These are phyloP conservation scores for Andrographis paniculata DNA, from an alignment of 305 asterid species.

Conservation along the genomic window DNA sequence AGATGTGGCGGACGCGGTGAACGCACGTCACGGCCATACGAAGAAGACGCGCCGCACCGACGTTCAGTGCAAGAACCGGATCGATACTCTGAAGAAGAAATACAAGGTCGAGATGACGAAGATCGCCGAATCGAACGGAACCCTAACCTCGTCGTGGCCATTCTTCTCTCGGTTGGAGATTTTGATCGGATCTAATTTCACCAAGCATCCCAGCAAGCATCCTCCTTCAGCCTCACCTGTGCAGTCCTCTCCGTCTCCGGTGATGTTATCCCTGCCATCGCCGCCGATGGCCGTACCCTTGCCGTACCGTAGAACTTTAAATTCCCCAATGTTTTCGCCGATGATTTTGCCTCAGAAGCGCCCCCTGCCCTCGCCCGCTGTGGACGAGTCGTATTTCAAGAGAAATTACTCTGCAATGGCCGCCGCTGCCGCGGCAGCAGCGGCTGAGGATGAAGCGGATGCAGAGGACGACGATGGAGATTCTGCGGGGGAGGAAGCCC, in stretches of 20 bases:
- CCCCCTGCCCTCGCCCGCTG: slow-evolving; percentile 21
- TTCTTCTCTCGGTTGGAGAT: slow-evolving; percentile 23
- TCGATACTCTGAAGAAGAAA: slow-evolving; percentile 37
- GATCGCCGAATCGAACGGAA: slow-evolving; percentile 18
- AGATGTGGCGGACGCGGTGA: slow-evolving; percentile 52
- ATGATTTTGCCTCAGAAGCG: slow-evolving; percentile 24
- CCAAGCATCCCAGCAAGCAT: slow-evolving; percentile 16
- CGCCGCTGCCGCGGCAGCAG: slow-evolving; percentile 1
- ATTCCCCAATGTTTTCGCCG: slow-evolving; percentile 15
- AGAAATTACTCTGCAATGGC: slow-evolving; percentile 9
- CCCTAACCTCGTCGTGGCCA: slow-evolving; percentile 30
- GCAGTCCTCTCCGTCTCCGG: slow-evolving; percentile 17
- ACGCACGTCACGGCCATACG: slow-evolving; percentile 48
- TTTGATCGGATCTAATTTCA: slow-evolving; percentile 24
- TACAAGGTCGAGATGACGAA: slow-evolving; percentile 31
- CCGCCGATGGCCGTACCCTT: slow-evolving; percentile 11
- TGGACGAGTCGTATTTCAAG: slow-evolving; percentile 34
- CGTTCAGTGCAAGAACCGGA: slow-evolving; percentile 37
- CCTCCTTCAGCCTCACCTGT: neutral
- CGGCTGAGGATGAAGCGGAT: slow-evolving; percentile 2
- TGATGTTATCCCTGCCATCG: slow-evolving; percentile 1
- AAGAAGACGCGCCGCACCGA: slow-evolving; percentile 40
- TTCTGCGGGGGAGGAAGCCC: neutral
- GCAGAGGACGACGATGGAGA: neutral
- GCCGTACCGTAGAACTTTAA: neutral